Base-by-base conservation (phyloP, 352 stramenopile species). In the Plasmopara muralis region DNA sequence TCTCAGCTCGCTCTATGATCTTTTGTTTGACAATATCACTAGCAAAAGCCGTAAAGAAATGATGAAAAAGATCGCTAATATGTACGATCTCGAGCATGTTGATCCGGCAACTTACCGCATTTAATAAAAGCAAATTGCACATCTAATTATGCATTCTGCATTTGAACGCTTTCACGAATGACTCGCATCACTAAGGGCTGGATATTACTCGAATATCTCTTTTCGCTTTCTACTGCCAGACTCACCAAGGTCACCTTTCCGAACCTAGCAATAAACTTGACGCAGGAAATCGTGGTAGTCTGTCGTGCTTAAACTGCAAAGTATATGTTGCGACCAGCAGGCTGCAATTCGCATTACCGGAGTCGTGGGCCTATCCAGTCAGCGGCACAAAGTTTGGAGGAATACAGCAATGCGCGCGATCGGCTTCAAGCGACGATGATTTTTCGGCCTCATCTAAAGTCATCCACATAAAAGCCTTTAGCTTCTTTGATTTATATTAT, bases 1-100 rank as follows among this genome's bases (percentile, higher is more conserved):
- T 53, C 66, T 89, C 8, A 89, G 77, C 50, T 89, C 80, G 43
- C 72, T 91, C 6, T 91, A 91, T 65, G 78, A 89, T 50, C 68
- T 89, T 45, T 57, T 85, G 12, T 89, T 65, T 54, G 77, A 92
- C 64, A 88, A 85, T 47, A 58, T 71, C 40, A 88, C 76, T 41
- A 89, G 77, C 64, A 84, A 81, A 13, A 85, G 50, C 20, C 74
- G 77, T 53, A 92, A 92, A 55, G 76, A 89, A 55, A 88, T 88
- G 81, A 88, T 92, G 66, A 83, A 83, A 57, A 79, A 80, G 40
- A 68, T 92, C 30, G 70, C 81, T 0, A 69, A 89, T 25, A 43
- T 83, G 30, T 89, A 88, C 53, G 76, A 81, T 40, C 60, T 92
- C 39, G 81, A 92, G 50, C 77, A 89, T 60, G 76, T 92, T 42